Evolutionary conservation across 2,329 filamentous ascomycete genomes (phyloP).

Genomic region (Epichloe aotearoae): DNA sequence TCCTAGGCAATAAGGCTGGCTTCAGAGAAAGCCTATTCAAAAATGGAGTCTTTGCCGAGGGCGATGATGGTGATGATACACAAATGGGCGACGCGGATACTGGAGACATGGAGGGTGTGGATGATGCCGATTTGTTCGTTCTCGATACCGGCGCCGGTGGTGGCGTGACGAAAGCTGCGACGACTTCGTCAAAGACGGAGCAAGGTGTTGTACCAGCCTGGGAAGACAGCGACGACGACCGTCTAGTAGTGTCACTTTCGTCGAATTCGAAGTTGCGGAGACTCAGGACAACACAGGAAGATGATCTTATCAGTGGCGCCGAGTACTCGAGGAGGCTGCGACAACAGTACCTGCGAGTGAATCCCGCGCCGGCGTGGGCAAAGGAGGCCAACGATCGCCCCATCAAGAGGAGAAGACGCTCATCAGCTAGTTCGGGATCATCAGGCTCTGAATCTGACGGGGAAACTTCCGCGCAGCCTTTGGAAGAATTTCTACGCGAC

Average conservation of each 20-base stretch:
- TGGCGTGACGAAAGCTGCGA: constrained; percentile 15
- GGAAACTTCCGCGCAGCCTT: constrained; percentile 55
- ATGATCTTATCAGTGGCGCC: constrained; percentile 74
- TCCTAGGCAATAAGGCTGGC: constrained; percentile 76
- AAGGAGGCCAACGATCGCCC: constrained; percentile 35
- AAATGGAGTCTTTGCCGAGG: constrained; percentile 9
- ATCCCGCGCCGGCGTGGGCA: constrained; percentile 50
- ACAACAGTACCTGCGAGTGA: constrained; percentile 54
- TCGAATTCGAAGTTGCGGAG: constrained; percentile 62
- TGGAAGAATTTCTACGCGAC: constrained; percentile 69
- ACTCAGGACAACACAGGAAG: constrained; percentile 63
- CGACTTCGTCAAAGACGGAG: constrained; percentile 10
- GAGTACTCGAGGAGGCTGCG: constrained; percentile 75
- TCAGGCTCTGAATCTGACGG: constrained; percentile 42
- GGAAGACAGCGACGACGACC: constrained; percentile 94
- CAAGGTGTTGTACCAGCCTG: constrained; percentile 48
- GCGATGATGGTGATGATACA: constrained; percentile 28
- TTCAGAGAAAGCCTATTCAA: constrained; percentile 64
- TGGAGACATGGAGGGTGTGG: constrained; percentile 45
- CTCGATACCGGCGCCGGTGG: constrained; percentile 51
- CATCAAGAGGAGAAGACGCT: constrained; percentile 36
- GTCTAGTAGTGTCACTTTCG: constrained; percentile 70
- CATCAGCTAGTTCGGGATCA: constrained; percentile 37
- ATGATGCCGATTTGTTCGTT: constrained; percentile 77
- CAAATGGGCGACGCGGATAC: constrained; percentile 29